Percentiles rank a stretch among this genome's conserved stretches.
phyloP scores from a whole-genome alignment of 352 stramenopile genomes.

The Albugo candida region DNA sequence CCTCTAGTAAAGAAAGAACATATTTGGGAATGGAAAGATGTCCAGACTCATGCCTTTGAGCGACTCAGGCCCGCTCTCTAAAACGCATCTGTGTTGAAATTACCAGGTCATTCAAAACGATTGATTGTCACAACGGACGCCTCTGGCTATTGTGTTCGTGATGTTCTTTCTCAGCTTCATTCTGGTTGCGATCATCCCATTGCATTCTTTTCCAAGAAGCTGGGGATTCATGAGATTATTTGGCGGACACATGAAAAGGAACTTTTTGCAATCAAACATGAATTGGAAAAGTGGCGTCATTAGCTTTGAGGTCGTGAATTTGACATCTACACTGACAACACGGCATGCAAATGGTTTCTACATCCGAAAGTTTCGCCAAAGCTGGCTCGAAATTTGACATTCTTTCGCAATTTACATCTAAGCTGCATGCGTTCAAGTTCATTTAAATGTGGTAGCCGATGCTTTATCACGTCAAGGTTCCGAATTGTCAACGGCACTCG shows the following conservation, averaged over 20 bases:
- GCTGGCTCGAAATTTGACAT: constrained; percentile 6
- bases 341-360: constrained; percentile 8
- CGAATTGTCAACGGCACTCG: not conserved
- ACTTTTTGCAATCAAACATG: constrained; percentile 9
- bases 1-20: constrained; percentile 10
- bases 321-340: constrained; percentile 10
- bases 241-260: constrained; percentile 9
- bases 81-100: constrained; percentile 10
- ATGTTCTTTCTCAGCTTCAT: constrained; percentile 1
- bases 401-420: constrained; percentile 8
- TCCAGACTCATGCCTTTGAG: constrained; percentile 6
- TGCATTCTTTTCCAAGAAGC: constrained; percentile 12
- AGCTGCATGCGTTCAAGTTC: constrained; percentile 4
- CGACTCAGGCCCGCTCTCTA: constrained; percentile 10
- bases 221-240: constrained; percentile 2
- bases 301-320: constrained; percentile 6
- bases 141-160: constrained; percentile 7
- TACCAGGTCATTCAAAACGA: constrained; percentile 7
- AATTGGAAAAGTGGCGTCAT: constrained; percentile 9
- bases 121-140: constrained; percentile 16
- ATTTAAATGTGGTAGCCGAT: constrained; percentile 5
- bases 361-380: constrained; percentile 5
- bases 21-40: constrained; percentile 5
- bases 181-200: constrained; percentile 8
- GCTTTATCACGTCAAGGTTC: constrained; percentile 1